Conservation (phyloP, 192 early-diverging fungal species). For the Linnemannia elongata region DNA sequence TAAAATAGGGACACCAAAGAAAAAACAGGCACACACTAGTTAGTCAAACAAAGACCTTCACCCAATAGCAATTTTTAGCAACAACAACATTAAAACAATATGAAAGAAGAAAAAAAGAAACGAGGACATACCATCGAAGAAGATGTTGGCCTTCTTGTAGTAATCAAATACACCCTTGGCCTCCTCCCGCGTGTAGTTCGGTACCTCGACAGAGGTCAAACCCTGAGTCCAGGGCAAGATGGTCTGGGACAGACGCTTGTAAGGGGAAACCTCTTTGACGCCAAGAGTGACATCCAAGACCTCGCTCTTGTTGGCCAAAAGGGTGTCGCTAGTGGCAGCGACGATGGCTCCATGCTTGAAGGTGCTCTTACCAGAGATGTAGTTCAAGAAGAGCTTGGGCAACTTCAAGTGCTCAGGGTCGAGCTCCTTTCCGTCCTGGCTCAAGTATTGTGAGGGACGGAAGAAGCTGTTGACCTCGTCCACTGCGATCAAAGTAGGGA, state of each 20-base stretch:
- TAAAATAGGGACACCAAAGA: constrained; percentile 20
- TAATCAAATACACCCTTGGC: constrained; percentile 63
- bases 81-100: not conserved
- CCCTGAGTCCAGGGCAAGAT: constrained; percentile 52
- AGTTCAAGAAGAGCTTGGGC: constrained; percentile 61
- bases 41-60: not conserved
- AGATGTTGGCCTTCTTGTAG: constrained; percentile 58
- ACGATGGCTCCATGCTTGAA: constrained; percentile 61
- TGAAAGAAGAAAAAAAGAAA: not conserved
- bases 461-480: constrained; percentile 68
- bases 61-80: not conserved
- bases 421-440: constrained; percentile 54
- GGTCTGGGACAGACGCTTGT: constrained; percentile 43
- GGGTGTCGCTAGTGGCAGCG: constrained; percentile 51
- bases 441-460: constrained; percentile 59
- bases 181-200: constrained; percentile 58
- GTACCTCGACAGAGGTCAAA: constrained; percentile 50
- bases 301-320: constrained; percentile 52
- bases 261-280: constrained; percentile 44
- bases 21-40: not conserved
- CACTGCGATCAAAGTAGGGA: constrained; percentile 64
- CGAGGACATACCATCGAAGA: constrained; percentile 42
- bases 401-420: constrained; percentile 58
- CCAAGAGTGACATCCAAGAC: constrained; percentile 57
- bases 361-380: constrained; percentile 60